Evolutionary conservation across 768 basidiomycete genomes (phyloP), one percentile per base, ranked within the genome.

Genomic region (Macrolepiota albuminosa): DNA sequence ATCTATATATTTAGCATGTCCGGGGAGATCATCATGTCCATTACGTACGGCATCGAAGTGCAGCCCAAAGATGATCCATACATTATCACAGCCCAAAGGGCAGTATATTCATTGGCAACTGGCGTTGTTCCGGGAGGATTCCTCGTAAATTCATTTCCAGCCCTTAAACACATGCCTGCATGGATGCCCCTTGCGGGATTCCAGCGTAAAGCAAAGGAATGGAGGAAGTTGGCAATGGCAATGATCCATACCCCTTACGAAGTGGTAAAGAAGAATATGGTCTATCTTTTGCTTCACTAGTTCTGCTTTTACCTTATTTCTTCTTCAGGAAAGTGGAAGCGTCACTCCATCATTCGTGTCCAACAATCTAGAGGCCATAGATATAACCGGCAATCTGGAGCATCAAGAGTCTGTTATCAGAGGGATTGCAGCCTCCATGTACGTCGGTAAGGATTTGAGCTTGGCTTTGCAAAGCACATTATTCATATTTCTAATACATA

Each of bases 21-120:
- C 2, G 65, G 72, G 9, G 70, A 67, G 21, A 66, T 71, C 1
- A 71, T 72, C 6, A 64, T 76, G 1, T 66, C 66, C n/a, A 66
- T 76, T 37, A 70, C 67, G 8, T 76, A 78, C 56, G 76, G 76
- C 10, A 62, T 75, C 42, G 61, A 71, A n/a, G 61, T 73, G 9
- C 63, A 66, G 18, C 63, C 68, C 1, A 62, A 66, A 14, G 63
- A 76, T 36, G 76, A 79, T 50, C 72, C 72, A 4, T 73, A 76
- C 57, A 68, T 79, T 36, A 57, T 58, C 14, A 67, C 68, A 3
- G 72, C 72, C 0, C 72, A 76, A 40, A 57, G 67, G 36, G 72
- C 72, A 6, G 46, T 76, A 18, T 55, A 66, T 2, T 68, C 69
- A 0, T 57, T 77, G 24, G 61, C 68, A 9, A 69, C 61, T 18